These are phyloP conservation scores for Alternaria hordeiaustralica DNA, from an alignment of 2,329 filamentous ascomycete species.

Conservation along the genomic window DNA sequence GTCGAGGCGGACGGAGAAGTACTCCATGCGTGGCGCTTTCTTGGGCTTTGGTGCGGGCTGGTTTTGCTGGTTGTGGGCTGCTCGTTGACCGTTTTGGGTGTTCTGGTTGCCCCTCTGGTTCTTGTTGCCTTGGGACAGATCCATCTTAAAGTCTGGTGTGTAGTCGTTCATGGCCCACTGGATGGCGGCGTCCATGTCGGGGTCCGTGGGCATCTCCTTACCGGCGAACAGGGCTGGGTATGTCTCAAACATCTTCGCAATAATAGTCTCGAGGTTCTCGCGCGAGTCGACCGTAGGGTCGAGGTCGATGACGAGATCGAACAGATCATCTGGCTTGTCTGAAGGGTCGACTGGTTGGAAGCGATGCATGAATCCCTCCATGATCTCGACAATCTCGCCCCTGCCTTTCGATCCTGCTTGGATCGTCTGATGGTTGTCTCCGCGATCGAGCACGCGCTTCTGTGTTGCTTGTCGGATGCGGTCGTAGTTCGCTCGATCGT, in stretches of 20 bases:
- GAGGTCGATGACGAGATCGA: slow-evolving; percentile 85
- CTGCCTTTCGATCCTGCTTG: slow-evolving; percentile 77
- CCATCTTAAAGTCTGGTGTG: slow-evolving; percentile 75
- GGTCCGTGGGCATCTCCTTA: slow-evolving; percentile 68
- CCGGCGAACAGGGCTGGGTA: slow-evolving; percentile 77
- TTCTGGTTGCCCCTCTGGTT: slow-evolving; percentile 41
- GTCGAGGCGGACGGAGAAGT: slow-evolving; percentile 67
- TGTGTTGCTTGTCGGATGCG: slow-evolving; percentile 77
- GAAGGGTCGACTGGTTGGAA: slow-evolving; percentile 79
- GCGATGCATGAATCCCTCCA: slow-evolving; percentile 89
- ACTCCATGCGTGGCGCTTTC: slow-evolving; percentile 63
- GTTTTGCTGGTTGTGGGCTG: slow-evolving; percentile 30
- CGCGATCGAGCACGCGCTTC: slow-evolving; percentile 79
- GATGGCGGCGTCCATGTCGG: slow-evolving; percentile 82
- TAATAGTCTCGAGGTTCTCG: slow-evolving; percentile 80
- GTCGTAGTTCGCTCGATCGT: slow-evolving; percentile 71
- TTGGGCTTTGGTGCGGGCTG: slow-evolving; percentile 54
- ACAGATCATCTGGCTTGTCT: slow-evolving; percentile 75
- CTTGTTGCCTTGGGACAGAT: slow-evolving; percentile 63
- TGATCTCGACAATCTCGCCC: slow-evolving; percentile 82
- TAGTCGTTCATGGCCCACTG: slow-evolving; percentile 77
- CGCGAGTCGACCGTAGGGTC: slow-evolving; percentile 80
- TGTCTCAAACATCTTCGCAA: slow-evolving; percentile 72
- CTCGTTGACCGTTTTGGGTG: slow-evolving; percentile 37
- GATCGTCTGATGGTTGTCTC: slow-evolving; percentile 98